Evolutionary conservation across 352 stramenopile species (phyloP).

Genomic region (Blastocystis sp.): DNA sequence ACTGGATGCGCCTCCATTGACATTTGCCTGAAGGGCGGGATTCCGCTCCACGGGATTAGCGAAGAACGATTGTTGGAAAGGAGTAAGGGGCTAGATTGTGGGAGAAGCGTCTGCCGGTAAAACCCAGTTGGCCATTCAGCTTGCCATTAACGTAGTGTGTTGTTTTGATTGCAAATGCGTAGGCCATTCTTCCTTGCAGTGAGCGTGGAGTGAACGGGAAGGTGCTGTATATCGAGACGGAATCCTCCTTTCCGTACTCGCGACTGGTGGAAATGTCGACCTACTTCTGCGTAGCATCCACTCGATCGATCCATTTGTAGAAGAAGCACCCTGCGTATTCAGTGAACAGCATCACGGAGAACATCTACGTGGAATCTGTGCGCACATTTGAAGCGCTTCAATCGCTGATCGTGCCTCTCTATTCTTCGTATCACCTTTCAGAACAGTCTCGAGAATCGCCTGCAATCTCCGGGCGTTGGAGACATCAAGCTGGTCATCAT

Average conservation of each 20-base stretch:
- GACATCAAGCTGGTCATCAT: constrained; percentile 28
- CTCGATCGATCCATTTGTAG: background rate
- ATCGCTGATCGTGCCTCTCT: background rate
- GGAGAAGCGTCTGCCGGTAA: constrained; percentile 59
- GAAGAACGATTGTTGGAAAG: background rate
- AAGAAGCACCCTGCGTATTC: constrained; percentile 31
- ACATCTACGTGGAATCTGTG: constrained; percentile 25
- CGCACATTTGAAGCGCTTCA: constrained; percentile 3
- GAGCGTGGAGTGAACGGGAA: constrained; percentile 39
- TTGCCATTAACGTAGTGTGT: constrained; percentile 37
- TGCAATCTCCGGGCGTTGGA: background rate
- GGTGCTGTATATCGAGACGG: constrained; percentile 48
- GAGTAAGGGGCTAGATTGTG: constrained; percentile 20
- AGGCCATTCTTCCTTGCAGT: constrained; percentile 16
- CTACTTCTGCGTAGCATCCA: background rate
- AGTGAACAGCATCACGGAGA: constrained; percentile 23
- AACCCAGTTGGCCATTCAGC: constrained; percentile 52
- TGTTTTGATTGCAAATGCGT: background rate
- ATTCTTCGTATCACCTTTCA: background rate
- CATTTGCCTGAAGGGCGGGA: constrained; percentile 52
- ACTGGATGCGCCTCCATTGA: constrained; percentile 57
- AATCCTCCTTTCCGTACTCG: constrained; percentile 29
- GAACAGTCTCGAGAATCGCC: constrained; percentile 8
- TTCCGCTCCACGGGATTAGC: constrained; percentile 20
- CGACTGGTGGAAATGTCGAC: constrained; percentile 15